These are phyloP conservation scores for Acanthochlamys bracteata DNA, from an alignment of 106 monocot genomes.

Conservation along the genomic window DNA sequence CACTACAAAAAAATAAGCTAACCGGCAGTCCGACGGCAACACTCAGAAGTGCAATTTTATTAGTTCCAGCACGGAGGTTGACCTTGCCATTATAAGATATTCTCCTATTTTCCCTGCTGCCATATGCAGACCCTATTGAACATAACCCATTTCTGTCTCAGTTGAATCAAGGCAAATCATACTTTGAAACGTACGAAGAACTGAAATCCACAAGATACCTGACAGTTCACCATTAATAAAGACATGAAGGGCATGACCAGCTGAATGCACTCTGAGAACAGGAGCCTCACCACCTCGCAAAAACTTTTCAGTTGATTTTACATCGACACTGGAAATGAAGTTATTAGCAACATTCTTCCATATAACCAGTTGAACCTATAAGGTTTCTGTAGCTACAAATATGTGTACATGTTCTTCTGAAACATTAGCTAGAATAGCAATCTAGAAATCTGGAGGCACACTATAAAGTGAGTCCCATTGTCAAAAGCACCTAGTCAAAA, in stretches of 20 bases:
- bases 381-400: no score
- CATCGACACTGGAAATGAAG: constrained; percentile 55
- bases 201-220: constrained; percentile 20
- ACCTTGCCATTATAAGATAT: constrained; percentile 54
- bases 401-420: no score
- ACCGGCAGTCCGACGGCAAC: constrained; percentile 94
- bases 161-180: neutral
- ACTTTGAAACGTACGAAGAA: neutral
- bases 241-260: constrained; percentile 93
- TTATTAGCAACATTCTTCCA: neutral
- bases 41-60: constrained; percentile 81
- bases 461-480: no score
- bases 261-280: constrained; percentile 64
- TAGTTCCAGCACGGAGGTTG: constrained; percentile 83
- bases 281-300: constrained; percentile 52
- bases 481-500: neutral
- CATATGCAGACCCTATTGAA: constrained; percentile 77
- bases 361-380: no score
- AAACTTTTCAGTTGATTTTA: constrained; percentile 63
- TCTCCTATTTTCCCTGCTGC: constrained; percentile 60
- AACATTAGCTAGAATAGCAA: no score
- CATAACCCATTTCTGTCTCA: neutral
- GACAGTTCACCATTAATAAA: constrained; percentile 81
- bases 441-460: no score
- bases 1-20: constrained; percentile 7